A percentile compares a stretch with the other conserved stretches of the same genome.
Conservation (phyloP, 768 basidiomycete species). For the Rhodosporidiobolus sp. region DNA sequence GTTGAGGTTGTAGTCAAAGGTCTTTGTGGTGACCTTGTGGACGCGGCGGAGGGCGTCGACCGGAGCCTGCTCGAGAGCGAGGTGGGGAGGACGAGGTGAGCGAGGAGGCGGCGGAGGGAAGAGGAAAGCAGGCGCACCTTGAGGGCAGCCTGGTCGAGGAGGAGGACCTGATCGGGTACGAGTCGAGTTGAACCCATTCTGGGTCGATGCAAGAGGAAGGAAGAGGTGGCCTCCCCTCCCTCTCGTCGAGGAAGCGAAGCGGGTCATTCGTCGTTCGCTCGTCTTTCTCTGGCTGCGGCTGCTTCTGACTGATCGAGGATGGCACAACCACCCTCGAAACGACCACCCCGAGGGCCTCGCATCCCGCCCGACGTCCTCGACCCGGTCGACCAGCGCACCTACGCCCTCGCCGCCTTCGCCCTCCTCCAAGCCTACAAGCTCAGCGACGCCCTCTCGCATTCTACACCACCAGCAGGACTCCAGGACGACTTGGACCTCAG, state of each 20-base stretch:
- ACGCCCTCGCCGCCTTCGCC: constrained; percentile 24
- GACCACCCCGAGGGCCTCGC: constrained; percentile 3
- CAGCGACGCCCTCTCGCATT: constrained; percentile 10
- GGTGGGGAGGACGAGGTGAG: neutral
- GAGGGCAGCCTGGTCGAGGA: constrained; percentile 1
- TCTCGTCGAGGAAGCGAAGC: too few species aligned
- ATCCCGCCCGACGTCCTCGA: constrained; percentile 24
- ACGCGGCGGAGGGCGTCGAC: constrained; percentile 84
- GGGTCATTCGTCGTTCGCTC: neutral
- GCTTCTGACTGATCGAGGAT: constrained; percentile 47
- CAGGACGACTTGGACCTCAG: neutral
- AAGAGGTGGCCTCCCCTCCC: too few species aligned
- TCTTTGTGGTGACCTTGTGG: constrained; percentile 76
- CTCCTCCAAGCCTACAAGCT: constrained; percentile 32
- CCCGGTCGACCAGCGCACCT: constrained; percentile 28
- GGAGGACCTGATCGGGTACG: constrained; percentile 3
- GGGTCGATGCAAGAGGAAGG: neutral
- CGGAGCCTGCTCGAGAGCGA: constrained; percentile 65
- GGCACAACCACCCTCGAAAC: neutral
- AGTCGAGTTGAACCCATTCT: neutral
- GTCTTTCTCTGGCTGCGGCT: neutral
- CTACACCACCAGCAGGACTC: neutral
- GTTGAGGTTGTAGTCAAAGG: constrained; percentile 73
- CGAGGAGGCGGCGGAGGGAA: neutral
- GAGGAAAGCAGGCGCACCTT: neutral